Evolutionary conservation across 257 asterid genomes (phyloP).

Genomic region (Handroanthus guayacan): DNA sequence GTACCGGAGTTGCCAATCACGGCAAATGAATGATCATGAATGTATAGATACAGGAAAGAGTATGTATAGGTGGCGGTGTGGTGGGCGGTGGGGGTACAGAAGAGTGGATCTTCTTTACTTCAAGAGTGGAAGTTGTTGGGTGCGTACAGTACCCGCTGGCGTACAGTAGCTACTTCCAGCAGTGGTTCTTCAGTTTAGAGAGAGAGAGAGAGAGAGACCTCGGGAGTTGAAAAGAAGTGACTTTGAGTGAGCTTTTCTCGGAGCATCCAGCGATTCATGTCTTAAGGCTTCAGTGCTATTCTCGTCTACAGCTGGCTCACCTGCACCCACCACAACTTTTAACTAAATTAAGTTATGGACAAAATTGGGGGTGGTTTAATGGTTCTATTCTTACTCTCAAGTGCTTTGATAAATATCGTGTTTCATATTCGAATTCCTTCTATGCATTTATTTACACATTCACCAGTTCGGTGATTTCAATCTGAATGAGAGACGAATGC

Average conservation of each 20-base stretch:
- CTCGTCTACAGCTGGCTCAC: conserved; percentile 41
- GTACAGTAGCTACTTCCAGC: conserved; percentile 49
- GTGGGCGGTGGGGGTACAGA: conserved; percentile 24
- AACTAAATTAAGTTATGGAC: neutral
- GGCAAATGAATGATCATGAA: conserved; percentile 35
- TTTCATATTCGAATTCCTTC: too few species aligned
- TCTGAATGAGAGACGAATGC: too few species aligned
- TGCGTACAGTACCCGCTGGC: conserved; percentile 53
- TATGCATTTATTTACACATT: too few species aligned
- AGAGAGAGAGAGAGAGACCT: conserved; percentile 44
- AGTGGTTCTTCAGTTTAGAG: conserved; percentile 38
- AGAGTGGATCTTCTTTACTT: conserved; percentile 39
- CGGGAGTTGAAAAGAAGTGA: conserved; percentile 59
- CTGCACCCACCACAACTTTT: conserved; percentile 26
- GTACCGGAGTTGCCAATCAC: conserved; percentile 29
- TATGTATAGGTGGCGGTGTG: conserved; percentile 28
- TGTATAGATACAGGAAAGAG: conserved; percentile 33
- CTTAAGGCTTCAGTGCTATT: conserved; percentile 40
- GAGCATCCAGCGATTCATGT: conserved; percentile 56
- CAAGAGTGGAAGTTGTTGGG: conserved; percentile 51
- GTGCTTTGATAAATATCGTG: too few species aligned
- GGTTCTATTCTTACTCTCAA: too few species aligned
- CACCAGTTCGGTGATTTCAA: too few species aligned
- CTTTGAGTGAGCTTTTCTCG: conserved; percentile 63
- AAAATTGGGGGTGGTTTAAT: too few species aligned